Evolutionary conservation across 1,284 basidiomycete species (phyloP).

Genomic region (Ganoderma lucidum): DNA sequence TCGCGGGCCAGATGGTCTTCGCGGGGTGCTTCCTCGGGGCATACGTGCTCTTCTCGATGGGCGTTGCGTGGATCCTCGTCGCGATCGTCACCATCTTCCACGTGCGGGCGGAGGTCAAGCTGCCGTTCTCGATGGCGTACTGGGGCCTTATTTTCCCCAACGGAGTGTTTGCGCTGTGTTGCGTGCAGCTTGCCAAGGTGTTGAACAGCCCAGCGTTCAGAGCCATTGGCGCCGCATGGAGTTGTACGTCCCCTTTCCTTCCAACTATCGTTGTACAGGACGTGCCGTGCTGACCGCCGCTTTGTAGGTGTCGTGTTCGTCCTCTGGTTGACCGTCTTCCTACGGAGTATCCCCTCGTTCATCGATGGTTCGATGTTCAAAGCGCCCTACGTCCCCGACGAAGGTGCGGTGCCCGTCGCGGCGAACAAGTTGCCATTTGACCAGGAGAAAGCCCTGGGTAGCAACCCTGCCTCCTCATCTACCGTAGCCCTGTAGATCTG

Average conservation of each 20-base stretch:
- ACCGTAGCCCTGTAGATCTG: slow-evolving; percentile 25
- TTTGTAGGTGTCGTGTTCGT: slow-evolving; percentile 49
- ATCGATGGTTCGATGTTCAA: slow-evolving; percentile 55
- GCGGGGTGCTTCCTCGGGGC: slow-evolving; percentile 50
- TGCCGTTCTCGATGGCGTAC: slow-evolving; percentile 52
- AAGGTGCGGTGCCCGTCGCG: slow-evolving; percentile 7
- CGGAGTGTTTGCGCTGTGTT: slow-evolving; percentile 55
- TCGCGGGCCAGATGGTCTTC: slow-evolving; percentile 48
- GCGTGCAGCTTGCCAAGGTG: slow-evolving; percentile 53
- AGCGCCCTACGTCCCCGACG: slow-evolving; percentile 48
- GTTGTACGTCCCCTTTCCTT: slow-evolving; percentile 34
- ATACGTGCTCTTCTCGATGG: slow-evolving; percentile 54
- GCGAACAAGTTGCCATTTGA: slow-evolving; percentile 16
- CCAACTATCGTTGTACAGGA: slow-evolving; percentile 18
- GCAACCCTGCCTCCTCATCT: slow-evolving; percentile 16
- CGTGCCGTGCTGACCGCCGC: background rate
- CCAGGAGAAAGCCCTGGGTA: slow-evolving; percentile 28
- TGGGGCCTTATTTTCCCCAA: slow-evolving; percentile 63
- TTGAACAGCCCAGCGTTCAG: slow-evolving; percentile 50
- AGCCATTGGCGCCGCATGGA: slow-evolving; percentile 42
- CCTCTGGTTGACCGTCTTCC: slow-evolving; percentile 54
- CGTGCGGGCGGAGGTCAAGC: slow-evolving; percentile 35
- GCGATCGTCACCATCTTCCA: slow-evolving; percentile 46
- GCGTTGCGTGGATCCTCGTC: slow-evolving; percentile 53
- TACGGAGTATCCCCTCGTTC: slow-evolving; percentile 49